Evolutionary conservation across 768 basidiomycete species (phyloP).

Genomic region (Boletus eberwhitei): DNA sequence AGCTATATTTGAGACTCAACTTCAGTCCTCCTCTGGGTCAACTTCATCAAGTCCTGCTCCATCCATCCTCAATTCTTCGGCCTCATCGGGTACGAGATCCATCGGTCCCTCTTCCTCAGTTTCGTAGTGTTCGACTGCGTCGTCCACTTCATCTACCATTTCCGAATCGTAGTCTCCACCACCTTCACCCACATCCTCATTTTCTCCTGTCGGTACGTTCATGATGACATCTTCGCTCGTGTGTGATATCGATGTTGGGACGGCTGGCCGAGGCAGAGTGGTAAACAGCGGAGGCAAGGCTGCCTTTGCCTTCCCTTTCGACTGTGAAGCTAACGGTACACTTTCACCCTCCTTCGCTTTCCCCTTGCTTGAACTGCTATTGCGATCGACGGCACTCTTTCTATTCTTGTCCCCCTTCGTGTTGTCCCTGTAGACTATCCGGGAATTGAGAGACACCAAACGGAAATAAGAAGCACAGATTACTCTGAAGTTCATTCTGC

Average conservation of each 20-base stretch:
- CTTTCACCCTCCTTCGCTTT: slow-evolving; percentile 33
- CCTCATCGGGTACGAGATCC: slow-evolving; percentile 43
- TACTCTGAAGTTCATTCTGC: slow-evolving; percentile 63
- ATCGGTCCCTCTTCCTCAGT: slow-evolving; percentile 40
- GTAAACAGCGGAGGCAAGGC: slow-evolving; percentile 27
- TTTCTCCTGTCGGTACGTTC: slow-evolving; percentile 23
- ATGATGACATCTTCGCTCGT: slow-evolving; percentile 25
- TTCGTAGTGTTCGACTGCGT: slow-evolving; percentile 29
- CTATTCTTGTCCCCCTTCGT: slow-evolving; percentile 58
- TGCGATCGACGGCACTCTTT: slow-evolving; percentile 26
- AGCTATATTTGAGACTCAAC: slow-evolving; percentile 1
- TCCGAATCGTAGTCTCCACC: slow-evolving; percentile 25
- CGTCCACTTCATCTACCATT: slow-evolving; percentile 26
- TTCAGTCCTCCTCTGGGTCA: slow-evolving; percentile 12
- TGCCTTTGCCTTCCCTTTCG: slow-evolving; percentile 33
- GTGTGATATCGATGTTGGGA: slow-evolving; percentile 29
- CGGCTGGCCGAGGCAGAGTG: slow-evolving; percentile 26
- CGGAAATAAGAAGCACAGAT: neutral
- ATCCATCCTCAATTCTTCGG: slow-evolving; percentile 42
- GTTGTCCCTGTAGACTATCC: slow-evolving; percentile 60
- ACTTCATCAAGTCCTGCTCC: slow-evolving; percentile 35
- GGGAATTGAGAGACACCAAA: neutral
- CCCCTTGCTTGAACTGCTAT: slow-evolving; percentile 26
- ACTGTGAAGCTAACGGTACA: slow-evolving; percentile 26
- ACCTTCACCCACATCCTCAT: slow-evolving; percentile 33